Evolutionary conservation across 2,329 filamentous ascomycete species (phyloP).

Genomic region (Chlorencoelia australis): DNA sequence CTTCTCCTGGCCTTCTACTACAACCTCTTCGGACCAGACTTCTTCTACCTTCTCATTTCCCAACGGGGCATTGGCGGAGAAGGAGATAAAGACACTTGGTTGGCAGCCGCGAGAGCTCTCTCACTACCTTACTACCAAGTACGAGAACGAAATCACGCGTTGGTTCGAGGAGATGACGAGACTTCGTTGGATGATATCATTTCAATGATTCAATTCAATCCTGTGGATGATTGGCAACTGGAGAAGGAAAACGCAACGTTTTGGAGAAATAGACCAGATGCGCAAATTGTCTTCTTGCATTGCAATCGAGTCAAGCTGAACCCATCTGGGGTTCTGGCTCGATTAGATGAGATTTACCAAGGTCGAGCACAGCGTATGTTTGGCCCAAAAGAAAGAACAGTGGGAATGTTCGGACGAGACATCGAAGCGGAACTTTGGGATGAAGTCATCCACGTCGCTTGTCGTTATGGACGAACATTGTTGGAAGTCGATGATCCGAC

Average conservation of each 20-base stretch:
- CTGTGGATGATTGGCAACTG: conserved; percentile 1
- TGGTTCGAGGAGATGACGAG: neutral
- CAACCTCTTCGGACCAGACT: conserved; percentile 5
- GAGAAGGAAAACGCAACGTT: neutral
- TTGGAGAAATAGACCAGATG: neutral
- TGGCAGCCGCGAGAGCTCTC: conserved; percentile 1
- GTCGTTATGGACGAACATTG: conserved; percentile 1
- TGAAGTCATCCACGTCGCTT: conserved; percentile 6
- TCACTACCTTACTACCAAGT: conserved; percentile 3
- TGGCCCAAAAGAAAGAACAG: neutral
- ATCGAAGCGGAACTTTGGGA: conserved; percentile 5
- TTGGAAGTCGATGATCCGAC: neutral
- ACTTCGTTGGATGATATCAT: neutral
- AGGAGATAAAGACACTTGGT: conserved; percentile 8
- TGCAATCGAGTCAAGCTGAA: conserved; percentile 5
- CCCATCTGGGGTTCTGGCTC: neutral
- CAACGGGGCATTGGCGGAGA: conserved; percentile 5
- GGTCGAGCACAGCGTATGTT: neutral
- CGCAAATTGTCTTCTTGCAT: conserved; percentile 2
- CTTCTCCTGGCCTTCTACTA: conserved; percentile 7
- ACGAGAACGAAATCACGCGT: conserved; percentile 4
- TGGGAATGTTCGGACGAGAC: conserved; percentile 4
- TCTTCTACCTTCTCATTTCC: conserved; percentile 3
- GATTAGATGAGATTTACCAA: neutral
- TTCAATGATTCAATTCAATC: conserved; percentile 5